Base-by-base conservation (phyloP, 2,329 filamentous ascomycete genomes). In the Domatiomyces globalis region DNA sequence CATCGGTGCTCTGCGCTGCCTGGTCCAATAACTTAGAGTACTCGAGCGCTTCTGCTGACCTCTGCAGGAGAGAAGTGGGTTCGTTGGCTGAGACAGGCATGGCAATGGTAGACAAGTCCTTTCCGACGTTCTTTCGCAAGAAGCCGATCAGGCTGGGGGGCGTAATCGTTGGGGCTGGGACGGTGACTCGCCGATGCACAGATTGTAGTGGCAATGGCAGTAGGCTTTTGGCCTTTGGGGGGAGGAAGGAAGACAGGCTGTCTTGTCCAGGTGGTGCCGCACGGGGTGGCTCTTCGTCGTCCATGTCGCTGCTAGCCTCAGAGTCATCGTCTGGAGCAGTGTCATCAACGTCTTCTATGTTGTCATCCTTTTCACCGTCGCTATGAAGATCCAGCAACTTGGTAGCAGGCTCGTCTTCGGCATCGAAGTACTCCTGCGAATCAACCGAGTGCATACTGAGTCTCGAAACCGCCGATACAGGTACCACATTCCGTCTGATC, bases 51-150 rank as follows among this genome's bases (percentile, higher is more conserved):
- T 98, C 92, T 0, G 90, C 85, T 3, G 89, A 77, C 54, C 90
- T 84, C 66, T 98, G 92, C 4, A 96, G 74, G 9, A 94, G 71
- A 0, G 90, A 95, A 1, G 83, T 79, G 0, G 92, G 92, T 65
- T 98, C 92, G 67, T 98, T 98, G 20, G 90, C 83, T 4, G 90
- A 94, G 1, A 95, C 92, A 0, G 92, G 92, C 90, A 96, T 96
- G 46, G 87, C 89, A 58, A 98, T 94, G 2, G 88, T 94, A 54
- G 87, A 95, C 47, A 98, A 73, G 67, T 98, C 92, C 67, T 98
- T 98, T 63, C 92, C 92, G 8, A 96, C 92, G 61, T 98, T 98
- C 68, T 96, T 98, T 59, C 92, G 82, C 29, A 96, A 76, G 66
- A 96, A 95, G 0, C 87, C 86, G 58, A 98, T 95, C 49, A 98